Evolutionary conservation across 139 green algal species (phyloP).

Genomic region (Micractinium sp.): DNA sequence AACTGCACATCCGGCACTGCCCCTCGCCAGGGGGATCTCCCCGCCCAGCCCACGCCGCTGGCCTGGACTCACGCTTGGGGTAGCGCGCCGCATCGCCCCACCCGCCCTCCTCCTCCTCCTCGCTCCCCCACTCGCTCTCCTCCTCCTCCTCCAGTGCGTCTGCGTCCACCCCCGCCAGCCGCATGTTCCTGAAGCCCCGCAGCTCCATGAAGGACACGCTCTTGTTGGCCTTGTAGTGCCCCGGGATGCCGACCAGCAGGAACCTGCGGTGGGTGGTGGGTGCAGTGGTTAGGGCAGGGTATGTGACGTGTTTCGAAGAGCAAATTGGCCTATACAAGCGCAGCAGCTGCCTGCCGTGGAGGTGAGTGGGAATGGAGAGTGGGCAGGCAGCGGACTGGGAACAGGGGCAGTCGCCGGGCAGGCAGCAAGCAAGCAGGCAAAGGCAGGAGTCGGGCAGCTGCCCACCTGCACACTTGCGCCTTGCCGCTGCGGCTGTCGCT

Average conservation of each 20-base stretch:
- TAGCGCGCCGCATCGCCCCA: background rate
- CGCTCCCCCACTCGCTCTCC: background rate
- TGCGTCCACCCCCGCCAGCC: background rate
- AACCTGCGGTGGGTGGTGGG: conserved; percentile 48
- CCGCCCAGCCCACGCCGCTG: background rate
- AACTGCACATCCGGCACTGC: background rate
- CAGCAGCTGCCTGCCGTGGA: background rate
- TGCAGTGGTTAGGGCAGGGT: background rate
- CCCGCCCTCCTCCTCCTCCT: conserved; percentile 8
- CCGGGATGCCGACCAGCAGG: conserved; percentile 53
- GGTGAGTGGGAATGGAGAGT: background rate
- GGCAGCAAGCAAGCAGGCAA: background rate
- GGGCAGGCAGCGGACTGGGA: background rate
- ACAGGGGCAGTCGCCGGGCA: background rate
- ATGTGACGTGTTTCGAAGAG: too few relatives aligned
- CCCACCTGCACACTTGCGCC: conserved; percentile 32
- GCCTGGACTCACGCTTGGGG: background rate
- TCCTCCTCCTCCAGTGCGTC: background rate
- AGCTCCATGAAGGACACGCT: conserved; percentile 32
- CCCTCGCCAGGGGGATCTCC: background rate
- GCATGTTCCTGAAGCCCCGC: conserved; percentile 35
- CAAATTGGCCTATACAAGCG: too few relatives aligned
- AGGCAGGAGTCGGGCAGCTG: too few relatives aligned
- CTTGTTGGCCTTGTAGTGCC: conserved; percentile 44
- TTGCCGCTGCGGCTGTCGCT: background rate